Evolutionary conservation across 306 rosid genomes (phyloP), one percentile per base, ranked within the genome.

Genomic region (Acacia acuminata): DNA sequence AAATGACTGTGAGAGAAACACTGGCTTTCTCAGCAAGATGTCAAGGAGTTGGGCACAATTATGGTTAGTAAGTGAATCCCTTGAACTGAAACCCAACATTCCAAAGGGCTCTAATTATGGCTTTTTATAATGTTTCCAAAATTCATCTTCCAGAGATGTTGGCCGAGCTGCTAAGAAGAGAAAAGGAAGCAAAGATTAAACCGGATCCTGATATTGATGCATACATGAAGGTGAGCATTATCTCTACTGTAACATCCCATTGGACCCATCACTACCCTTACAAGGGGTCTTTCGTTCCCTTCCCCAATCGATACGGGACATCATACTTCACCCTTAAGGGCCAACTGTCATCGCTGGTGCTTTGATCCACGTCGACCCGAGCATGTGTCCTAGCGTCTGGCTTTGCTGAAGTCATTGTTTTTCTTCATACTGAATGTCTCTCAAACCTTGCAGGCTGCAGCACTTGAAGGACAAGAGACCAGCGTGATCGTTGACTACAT

Each of bases 1-100:
- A 94, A 85, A 84, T 94, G 97, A 94, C 94, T 11, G 97, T 92
- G 10, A 88, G 97, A 83, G 98, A 94, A 84, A 92, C 97, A 25
- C 82, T 94, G 25, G 91, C 94, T 64, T 94, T 92, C 85, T 94
- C 97, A 5, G 94, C 97, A 69, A 90, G 97, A 87, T 91, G 98
- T 73, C 97, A 94, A 94, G 98, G 98, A 72, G 90, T 91, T 24
- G 97, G 98, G 75, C 88, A 88, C 8, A 88, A 89, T 53, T 91
- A 90, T 65, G 96, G 96, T 93, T 56, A 70, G 91, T 73, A 20
- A 13, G 22, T 69, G 32, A 68, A 45, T 75, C 75, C 42, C 75
- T 70, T 42, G 66, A 25, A 40, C 8, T 56, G 5, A 73, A 66
- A 38, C 53, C 25, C 44, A 73, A 36, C 30, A 34, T 76, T 75